Evolutionary conservation across 345 rosid species (phyloP).

Genomic region (Sonneratia alba): DNA sequence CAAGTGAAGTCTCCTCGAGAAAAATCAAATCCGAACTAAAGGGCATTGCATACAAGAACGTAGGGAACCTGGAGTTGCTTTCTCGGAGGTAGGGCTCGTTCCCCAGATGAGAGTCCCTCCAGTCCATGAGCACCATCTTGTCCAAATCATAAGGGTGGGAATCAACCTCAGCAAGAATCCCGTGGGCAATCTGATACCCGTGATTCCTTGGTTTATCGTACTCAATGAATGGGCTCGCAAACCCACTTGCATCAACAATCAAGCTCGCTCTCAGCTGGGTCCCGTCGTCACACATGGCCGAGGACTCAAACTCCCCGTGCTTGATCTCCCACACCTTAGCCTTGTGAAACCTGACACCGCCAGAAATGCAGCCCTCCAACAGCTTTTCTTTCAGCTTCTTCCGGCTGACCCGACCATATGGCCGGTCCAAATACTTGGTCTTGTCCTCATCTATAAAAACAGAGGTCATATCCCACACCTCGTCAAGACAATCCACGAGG

Average conservation of each 20-base stretch:
- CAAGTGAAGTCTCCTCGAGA: slow-evolving; percentile 57
- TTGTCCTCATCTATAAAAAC: slow-evolving; percentile 34
- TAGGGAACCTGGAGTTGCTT: slow-evolving; percentile 31
- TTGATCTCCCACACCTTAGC: slow-evolving; percentile 55
- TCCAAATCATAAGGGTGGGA: slow-evolving; percentile 58
- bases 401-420: slow-evolving; percentile 51
- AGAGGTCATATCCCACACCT: slow-evolving; percentile 45
- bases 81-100: slow-evolving; percentile 45
- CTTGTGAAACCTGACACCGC: slow-evolving; percentile 43
- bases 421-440: slow-evolving; percentile 44
- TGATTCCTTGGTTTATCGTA: slow-evolving; percentile 47
- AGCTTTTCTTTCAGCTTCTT: slow-evolving; percentile 31
- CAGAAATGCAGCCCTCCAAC: slow-evolving; percentile 35
- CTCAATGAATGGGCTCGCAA: slow-evolving; percentile 29
- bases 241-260: slow-evolving; percentile 57
- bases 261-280: slow-evolving; percentile 41
- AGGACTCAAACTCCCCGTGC: slow-evolving; percentile 44
- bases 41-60: slow-evolving; percentile 63
- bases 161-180: slow-evolving; percentile 58
- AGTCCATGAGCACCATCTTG: slow-evolving; percentile 65
- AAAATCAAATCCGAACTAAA: slow-evolving; percentile 40
- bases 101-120: slow-evolving; percentile 67
- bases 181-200: slow-evolving; percentile 70
- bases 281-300: slow-evolving; percentile 44
- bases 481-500: slow-evolving; percentile 44